Conservation (phyloP, 805 yeast genomes). For the Blastobotrys muscicola region DNA sequence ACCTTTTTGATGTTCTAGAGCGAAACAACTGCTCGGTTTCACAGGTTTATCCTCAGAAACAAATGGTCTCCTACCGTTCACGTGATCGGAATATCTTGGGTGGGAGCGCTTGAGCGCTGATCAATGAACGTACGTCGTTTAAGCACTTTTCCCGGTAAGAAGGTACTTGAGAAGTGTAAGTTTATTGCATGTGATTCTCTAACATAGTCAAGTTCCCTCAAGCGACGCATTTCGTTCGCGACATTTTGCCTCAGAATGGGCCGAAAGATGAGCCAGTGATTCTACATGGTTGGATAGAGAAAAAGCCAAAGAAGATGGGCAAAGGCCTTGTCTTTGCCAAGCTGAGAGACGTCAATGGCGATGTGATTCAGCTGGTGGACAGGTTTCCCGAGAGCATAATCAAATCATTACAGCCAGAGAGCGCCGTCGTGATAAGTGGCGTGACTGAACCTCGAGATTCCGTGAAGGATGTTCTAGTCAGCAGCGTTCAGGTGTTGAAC, state of each 20-base stretch:
- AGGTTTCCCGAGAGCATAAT: slow-evolving; percentile 32
- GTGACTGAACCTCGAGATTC: slow-evolving; percentile 29
- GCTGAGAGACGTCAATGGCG: slow-evolving; percentile 66
- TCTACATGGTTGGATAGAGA: slow-evolving; percentile 78
- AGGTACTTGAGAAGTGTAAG: too few relatives aligned
- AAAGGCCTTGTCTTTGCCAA: slow-evolving; percentile 59
- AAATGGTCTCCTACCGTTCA: too few relatives aligned
- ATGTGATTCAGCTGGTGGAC: slow-evolving; percentile 48
- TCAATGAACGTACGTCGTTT: too few relatives aligned
- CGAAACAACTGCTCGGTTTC: too few relatives aligned
- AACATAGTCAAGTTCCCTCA: slow-evolving; percentile 12
- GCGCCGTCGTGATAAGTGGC: slow-evolving; percentile 63
- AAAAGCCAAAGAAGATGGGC: slow-evolving; percentile 62
- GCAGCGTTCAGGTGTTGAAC: slow-evolving; percentile 48
- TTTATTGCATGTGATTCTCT: too few relatives aligned
- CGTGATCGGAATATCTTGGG: too few relatives aligned
- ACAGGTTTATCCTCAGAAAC: too few relatives aligned
- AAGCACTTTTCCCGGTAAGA: too few relatives aligned
- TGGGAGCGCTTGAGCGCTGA: too few relatives aligned
- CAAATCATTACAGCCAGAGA: slow-evolving; percentile 55
- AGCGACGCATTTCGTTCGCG: slow-evolving; percentile 14
- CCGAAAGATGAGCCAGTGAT: slow-evolving; percentile 25
- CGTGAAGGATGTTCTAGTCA: slow-evolving; percentile 50
- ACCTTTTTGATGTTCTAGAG: too few relatives aligned
- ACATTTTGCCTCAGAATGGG: background rate